Base-by-base conservation (phyloP, 75 land plant species). In the Pinus tabuliformis region DNA sequence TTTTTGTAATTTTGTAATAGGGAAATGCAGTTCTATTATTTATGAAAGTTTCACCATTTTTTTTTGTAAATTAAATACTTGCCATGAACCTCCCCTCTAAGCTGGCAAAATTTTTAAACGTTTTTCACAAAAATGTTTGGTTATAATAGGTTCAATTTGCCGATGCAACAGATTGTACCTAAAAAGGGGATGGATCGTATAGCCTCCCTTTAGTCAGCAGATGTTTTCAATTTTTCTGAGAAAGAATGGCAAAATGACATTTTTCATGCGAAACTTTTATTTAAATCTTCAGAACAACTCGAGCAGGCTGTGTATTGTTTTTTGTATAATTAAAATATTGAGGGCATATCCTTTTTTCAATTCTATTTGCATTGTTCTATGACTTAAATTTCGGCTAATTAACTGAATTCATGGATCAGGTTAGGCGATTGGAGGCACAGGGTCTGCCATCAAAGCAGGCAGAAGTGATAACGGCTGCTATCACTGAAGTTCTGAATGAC, bases 381-480 rank as follows among this genome's bases (percentile, higher is more conserved):
- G n/a, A 22, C 21, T 68, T 42, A 68, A 13, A 68, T 39, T 39
- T 42, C 12, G n/a, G 22, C 72, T 68, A 37, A 36, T n/a, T 68
- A 42, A 36, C 39, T 20, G 42, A 39, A 21, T 68, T 68, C 22
- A 37, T 68, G 24, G 24, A 68, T 39, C 75, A 93, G 95, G 91
- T 93, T 16, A 82, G 91, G 72, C 87, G 82, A 73, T 80, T 96
- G 56, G 99, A 96, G 72, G 79, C 83, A 3, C 89, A 96, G 72
- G 99, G 92, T 11, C 68, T 96, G 78, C 91, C 90, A 15, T 80
- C 94, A 33, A 89, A 93, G 49, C 99, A 96, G 64, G 94, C 97
- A 9, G 97, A 95, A 78, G 98, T 91, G 20, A 93, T 93, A 30
- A 93, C 98, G 11, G 84, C 91, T 13, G 85, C 93, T 9, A 88